Percentiles rank a stretch among this genome's conserved stretches.
Conservation (phyloP, 225 moss, liverwort and hornwort genomes). For the Pseudisothecium myosuroides region DNA sequence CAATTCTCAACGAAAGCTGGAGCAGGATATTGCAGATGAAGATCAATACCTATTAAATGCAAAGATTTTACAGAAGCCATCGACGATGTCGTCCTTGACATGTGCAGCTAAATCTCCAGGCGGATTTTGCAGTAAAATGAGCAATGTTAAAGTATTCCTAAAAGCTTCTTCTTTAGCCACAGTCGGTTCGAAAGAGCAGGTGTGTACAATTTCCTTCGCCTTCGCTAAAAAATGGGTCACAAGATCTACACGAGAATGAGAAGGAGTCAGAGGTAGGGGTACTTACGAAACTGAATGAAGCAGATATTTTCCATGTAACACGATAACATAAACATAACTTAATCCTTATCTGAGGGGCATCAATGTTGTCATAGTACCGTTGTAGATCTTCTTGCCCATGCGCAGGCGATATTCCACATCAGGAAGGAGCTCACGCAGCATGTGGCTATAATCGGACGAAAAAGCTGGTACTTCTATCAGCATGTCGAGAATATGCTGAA, state of each 20-base stretch:
- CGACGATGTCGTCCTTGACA: constrained; percentile 48
- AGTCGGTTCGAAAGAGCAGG: constrained; percentile 31
- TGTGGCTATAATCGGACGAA: constrained; percentile 72
- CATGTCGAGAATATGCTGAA: constrained; percentile 76
- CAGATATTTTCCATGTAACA: not conserved
- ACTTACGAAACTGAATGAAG: not conserved
- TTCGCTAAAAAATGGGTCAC: constrained; percentile 70
- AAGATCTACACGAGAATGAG: constrained; percentile 46
- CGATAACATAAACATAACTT: not conserved
- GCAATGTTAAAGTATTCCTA: constrained; percentile 63
- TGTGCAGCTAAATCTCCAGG: constrained; percentile 73
- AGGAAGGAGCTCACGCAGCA: constrained; percentile 78
- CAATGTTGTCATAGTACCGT: constrained; percentile 27
- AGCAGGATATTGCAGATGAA: not conserved
- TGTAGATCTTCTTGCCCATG: constrained; percentile 85
- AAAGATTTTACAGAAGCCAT: constrained; percentile 71
- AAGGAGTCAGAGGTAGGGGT: not conserved
- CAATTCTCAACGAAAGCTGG: not conserved
- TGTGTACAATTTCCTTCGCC: constrained; percentile 53
- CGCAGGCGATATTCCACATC: constrained; percentile 84
- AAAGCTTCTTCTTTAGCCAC: constrained; percentile 79
- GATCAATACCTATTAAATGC: constrained; percentile 42
- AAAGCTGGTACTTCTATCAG: constrained; percentile 70
- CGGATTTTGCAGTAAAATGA: constrained; percentile 66
- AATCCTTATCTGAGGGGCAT: not conserved